Base-by-base conservation (phyloP, 331 rosid species). In the Malus hybrid region DNA sequence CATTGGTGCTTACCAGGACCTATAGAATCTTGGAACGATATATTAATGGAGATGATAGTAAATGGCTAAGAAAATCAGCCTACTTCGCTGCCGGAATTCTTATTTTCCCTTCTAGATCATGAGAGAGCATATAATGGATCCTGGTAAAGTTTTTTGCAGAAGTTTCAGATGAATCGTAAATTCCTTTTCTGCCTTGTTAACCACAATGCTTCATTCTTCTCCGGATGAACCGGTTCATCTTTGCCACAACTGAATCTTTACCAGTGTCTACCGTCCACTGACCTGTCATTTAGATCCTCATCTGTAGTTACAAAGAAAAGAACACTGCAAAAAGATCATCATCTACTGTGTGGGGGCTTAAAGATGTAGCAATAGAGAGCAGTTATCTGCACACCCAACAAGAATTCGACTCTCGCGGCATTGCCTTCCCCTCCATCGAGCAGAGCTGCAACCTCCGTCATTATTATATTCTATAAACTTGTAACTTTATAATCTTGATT, bases 1-100 rank as follows among this genome's bases (percentile, higher is more conserved):
- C 96, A 93, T 77, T 93, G 98, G 95, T 93, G 98, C 85, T 81
- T 90, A 44, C 98, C 96, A 3, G 98, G 98, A 22, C 96, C 98
- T n/a, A 93, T 93, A 24, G 96, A 93, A 52, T 69, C 89, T 15
- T 93, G 96, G 98, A 93, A 89, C 67, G 96, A 93, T 32, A 71
- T 93, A 52, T 73, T 93, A 34, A 90, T 93, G 98, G 88, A 88
- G 68, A 90, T 90, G 87, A 55, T 90, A 31, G 78, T 87, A 15
- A 87, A 82, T 73, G 87, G 79, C 34, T 86, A 74, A 60, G 52
- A 64, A 66, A 70, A 8, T 57, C 50, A 60, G 60, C 65, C 71
- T 7, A 74, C 27, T 59, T 33, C 15, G 24, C 19, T 56, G 67
- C 60, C 56, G 52, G 67, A 42, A 67, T 73, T 34, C 70, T 27